Base-by-base conservation (phyloP, 148 eudicot genomes). In the Chenopodium quinoa region DNA sequence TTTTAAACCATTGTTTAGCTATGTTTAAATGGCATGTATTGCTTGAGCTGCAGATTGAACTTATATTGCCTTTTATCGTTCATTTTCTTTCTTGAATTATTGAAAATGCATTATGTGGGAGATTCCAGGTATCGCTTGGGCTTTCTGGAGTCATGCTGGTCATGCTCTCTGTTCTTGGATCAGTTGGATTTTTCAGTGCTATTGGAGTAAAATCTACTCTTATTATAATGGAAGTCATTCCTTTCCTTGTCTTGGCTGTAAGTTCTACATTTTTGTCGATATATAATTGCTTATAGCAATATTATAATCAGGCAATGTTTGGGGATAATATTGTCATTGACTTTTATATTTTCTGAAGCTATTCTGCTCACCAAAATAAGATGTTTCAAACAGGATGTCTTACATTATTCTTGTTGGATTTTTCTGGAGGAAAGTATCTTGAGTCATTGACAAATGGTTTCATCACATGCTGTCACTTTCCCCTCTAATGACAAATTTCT, bases 141-240 rank as follows among this genome's bases (percentile, higher is more conserved):
- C 92, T 97, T 81, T 91, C 98, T 56, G 99, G 99, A 83, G 98
- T 97, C 69, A 70, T 90, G 67, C 90, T 97, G 81, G 99, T 97
- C 86, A 87, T 97, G 98, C 97, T 97, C 67, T 97, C 99, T 75
- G 98, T 94, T 74, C 94, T 94, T 70, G 99, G 93, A 81, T 92
- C 99, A 37, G 99, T 92, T 80, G 99, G 99, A 11, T 91, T 97
- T 84, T 97, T 97, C 90, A 97, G 99, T 90, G 97, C 98, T 46
- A 65, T 94, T 85, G 99, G 99, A 80, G 90, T 97, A 74, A 97
- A 97, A 85, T 97, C 99, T 78, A 97, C 99, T 37, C 97, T 97
- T 71, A 97, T 97, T 85, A 97, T 97, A 71, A 94, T 97, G 99
- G 99, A 97, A 97, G 99, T 97, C 91, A 97, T 97, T 77, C 99